A percentile compares a stretch with the other conserved stretches of the same genome.
Evolutionary conservation across 108 stramenopile species (phyloP).

Genomic region (Epithemia pelagica): DNA sequence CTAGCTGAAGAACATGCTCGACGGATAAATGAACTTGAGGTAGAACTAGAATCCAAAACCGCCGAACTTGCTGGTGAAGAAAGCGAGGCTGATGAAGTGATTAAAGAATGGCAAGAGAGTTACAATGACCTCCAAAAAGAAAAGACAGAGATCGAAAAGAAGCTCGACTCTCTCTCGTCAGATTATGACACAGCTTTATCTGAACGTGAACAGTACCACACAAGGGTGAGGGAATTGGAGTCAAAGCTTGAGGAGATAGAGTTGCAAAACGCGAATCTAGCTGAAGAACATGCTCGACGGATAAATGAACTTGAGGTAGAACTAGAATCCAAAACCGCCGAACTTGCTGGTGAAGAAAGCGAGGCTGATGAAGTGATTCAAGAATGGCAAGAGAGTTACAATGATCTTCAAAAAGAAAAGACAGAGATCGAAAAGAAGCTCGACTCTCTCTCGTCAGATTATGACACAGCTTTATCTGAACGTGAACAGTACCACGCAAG

Average conservation of each 20-base stretch:
- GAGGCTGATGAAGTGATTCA: constrained; percentile 48
- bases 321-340: constrained; percentile 27
- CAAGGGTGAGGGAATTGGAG: neutral
- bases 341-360: constrained; percentile 43
- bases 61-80: constrained; percentile 44
- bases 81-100: constrained; percentile 42
- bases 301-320: constrained; percentile 34
- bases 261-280: neutral
- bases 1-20: constrained; percentile 4
- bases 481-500: neutral
- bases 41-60: constrained; percentile 28
- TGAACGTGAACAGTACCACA: neutral
- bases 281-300: constrained; percentile 8
- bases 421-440: constrained; percentile 4
- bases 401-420: constrained; percentile 11
- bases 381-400: constrained; percentile 38
- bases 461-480: neutral
- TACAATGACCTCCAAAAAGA: constrained; percentile 5
- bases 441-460: constrained; percentile 1
- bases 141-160: constrained; percentile 11
- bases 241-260: neutral
- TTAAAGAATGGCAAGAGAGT: constrained; percentile 44
- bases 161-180: neutral
- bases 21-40: constrained; percentile 33
- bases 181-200: constrained; percentile 1